Evolutionary conservation across 345 rosid species (phyloP).

Genomic region (Citrus trifoliata): DNA sequence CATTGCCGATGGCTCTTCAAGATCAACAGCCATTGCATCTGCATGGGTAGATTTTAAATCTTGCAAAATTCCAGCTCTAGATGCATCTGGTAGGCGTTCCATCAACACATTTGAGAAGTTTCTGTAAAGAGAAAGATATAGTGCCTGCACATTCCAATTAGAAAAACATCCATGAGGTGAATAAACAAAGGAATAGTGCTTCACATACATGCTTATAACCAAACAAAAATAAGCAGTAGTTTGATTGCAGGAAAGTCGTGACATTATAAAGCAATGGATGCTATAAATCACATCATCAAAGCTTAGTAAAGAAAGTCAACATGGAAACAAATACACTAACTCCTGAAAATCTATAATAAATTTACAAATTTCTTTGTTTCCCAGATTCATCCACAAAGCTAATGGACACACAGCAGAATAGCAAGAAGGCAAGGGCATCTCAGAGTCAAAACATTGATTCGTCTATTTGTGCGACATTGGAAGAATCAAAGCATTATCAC

Average conservation of each 20-base stretch:
- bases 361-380: background rate
- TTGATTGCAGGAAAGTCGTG: background rate
- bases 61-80: conserved; percentile 51
- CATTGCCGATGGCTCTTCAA: conserved; percentile 61
- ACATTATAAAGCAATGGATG: background rate
- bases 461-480: background rate
- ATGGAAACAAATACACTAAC: background rate
- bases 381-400: background rate
- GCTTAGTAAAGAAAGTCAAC: background rate
- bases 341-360: background rate
- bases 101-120: conserved; percentile 65
- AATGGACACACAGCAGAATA: background rate
- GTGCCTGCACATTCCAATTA: conserved; percentile 39
- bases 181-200: background rate
- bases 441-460: background rate
- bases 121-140: conserved; percentile 61
- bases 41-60: conserved; percentile 50
- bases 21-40: conserved; percentile 56
- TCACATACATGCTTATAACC: background rate
- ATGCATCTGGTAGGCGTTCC: conserved; percentile 79
- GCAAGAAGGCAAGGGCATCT: no score
- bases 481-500: background rate
- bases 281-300: background rate
- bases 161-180: background rate
- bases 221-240: background rate